Conservation (phyloP, 495 filamentous ascomycete species). For the Talaromyces nanjingensis region DNA sequence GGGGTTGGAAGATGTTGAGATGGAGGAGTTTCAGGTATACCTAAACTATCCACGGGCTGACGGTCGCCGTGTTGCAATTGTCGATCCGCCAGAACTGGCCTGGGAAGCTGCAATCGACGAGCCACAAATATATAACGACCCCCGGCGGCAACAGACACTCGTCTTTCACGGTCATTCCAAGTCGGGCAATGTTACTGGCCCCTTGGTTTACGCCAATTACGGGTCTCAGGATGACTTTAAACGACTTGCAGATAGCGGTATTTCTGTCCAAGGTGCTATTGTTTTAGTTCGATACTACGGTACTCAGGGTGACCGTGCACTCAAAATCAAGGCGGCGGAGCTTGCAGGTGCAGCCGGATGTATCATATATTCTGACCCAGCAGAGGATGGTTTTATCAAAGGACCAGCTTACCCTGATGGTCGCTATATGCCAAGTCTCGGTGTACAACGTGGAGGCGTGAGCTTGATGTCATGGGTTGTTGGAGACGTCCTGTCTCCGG, state of each 20-base stretch:
- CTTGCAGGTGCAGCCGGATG: constrained; percentile 75
- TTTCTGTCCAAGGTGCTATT: constrained; percentile 73
- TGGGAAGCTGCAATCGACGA: constrained; percentile 91
- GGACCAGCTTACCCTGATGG: constrained; percentile 67
- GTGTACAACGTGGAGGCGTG: constrained; percentile 78
- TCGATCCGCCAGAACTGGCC: constrained; percentile 57
- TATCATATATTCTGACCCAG: constrained; percentile 86
- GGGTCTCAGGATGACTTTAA: constrained; percentile 80
- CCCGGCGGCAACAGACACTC: constrained; percentile 52
- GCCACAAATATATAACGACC: constrained; percentile 45
- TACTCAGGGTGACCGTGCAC: constrained; percentile 57
- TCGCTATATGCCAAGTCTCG: constrained; percentile 68
- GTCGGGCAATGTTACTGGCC: constrained; percentile 82
- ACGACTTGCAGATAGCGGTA: constrained; percentile 57
- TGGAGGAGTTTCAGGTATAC: constrained; percentile 80
- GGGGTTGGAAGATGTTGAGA: constrained; percentile 61
- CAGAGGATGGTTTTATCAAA: constrained; percentile 66
- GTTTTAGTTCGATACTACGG: constrained; percentile 77
- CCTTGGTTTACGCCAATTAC: constrained; percentile 91
- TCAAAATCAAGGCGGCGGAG: constrained; percentile 90
- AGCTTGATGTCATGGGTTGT: constrained; percentile 75
- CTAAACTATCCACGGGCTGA: constrained; percentile 78
- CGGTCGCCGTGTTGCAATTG: constrained; percentile 74
- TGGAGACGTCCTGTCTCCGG: constrained; percentile 83
- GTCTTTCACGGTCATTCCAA: constrained; percentile 87